Evolutionary conservation across 352 stramenopile genomes (phyloP).

Genomic region (Phytopythium cucurbitacearum): DNA sequence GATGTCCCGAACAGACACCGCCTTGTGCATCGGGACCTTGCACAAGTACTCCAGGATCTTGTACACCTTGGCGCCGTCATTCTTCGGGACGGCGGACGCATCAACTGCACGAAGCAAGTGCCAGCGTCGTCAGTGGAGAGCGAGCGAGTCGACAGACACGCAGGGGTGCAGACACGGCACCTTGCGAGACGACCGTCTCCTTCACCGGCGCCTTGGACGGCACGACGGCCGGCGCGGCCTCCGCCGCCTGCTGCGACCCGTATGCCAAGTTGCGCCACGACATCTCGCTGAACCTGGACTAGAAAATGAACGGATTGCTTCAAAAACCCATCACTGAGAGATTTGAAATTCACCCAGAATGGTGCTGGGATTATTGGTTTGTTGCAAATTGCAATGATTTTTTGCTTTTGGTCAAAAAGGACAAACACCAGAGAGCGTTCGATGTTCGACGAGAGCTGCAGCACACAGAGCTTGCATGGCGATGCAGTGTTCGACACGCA

Average conservation of each 20-base stretch:
- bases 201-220: constrained; percentile 42
- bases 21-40: constrained; percentile 76
- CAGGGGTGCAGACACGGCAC: constrained; percentile 11
- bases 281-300: constrained; percentile 13
- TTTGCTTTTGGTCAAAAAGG: no score
- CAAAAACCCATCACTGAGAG: background rate
- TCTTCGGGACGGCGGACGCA: constrained; percentile 74
- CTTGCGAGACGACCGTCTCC: constrained; percentile 60
- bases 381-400: no score
- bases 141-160: background rate
- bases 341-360: background rate
- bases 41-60: constrained; percentile 86
- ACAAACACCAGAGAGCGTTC: no score
- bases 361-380: no score
- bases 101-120: constrained; percentile 36
- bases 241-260: constrained; percentile 67
- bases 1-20: constrained; percentile 61
- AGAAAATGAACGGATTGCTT: background rate
- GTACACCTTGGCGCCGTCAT: constrained; percentile 83
- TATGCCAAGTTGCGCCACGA: constrained; percentile 82
- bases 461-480: no score
- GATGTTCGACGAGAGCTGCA: no score
- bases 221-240: constrained; percentile 55
- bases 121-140: constrained; percentile 1
- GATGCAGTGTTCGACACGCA: no score